phyloP scores from a whole-genome alignment of 2,329 filamentous ascomycete species.

The Hypoxylon sp. region DNA sequence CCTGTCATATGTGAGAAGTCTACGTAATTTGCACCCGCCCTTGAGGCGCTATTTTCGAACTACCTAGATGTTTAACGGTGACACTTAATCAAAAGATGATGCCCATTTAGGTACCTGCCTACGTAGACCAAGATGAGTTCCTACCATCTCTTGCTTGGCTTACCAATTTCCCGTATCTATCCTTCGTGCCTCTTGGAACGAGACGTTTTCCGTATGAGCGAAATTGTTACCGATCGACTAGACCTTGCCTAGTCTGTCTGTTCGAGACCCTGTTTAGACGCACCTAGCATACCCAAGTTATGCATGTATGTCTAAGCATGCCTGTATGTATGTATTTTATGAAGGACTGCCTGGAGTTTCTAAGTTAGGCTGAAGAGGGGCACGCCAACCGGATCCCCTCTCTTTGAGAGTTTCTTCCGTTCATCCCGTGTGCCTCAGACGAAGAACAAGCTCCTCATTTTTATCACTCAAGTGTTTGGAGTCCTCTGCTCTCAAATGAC shows the following conservation, averaged over 20 bases:
- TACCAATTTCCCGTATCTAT: slow-evolving; percentile 5
- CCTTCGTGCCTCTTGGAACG: slow-evolving; percentile 12
- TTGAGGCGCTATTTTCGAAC: slow-evolving; percentile 8
- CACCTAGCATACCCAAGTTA: slow-evolving; percentile 20
- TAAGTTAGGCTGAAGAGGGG: slow-evolving; percentile 43
- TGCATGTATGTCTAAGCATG: slow-evolving; percentile 23
- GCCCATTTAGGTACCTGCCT: not conserved
- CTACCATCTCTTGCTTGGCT: slow-evolving; percentile 4
- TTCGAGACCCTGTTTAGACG: slow-evolving; percentile 5
- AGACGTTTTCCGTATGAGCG: slow-evolving; percentile 18
- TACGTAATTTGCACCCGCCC: slow-evolving; percentile 10
- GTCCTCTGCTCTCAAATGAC: slow-evolving; percentile 34
- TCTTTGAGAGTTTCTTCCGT: slow-evolving; percentile 31
- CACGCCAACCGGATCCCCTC: slow-evolving; percentile 31
- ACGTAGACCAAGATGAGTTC: slow-evolving; percentile 5
- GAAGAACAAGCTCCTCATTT: slow-evolving; percentile 15
- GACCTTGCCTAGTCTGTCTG: slow-evolving; percentile 12
- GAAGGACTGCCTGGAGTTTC: slow-evolving; percentile 7
- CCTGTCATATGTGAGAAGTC: slow-evolving; percentile 11
- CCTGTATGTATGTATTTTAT: slow-evolving; percentile 16
- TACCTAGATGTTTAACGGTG: not conserved
- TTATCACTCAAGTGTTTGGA: slow-evolving; percentile 15
- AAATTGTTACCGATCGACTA: slow-evolving; percentile 18
- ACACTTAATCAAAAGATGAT: slow-evolving; percentile 16
- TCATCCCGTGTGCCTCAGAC: slow-evolving; percentile 28